Percentiles rank a stretch among this genome's conserved stretches.
These are phyloP conservation scores for Solanum tarapatanum DNA, from an alignment of 257 asterid species.

Conservation along the genomic window DNA sequence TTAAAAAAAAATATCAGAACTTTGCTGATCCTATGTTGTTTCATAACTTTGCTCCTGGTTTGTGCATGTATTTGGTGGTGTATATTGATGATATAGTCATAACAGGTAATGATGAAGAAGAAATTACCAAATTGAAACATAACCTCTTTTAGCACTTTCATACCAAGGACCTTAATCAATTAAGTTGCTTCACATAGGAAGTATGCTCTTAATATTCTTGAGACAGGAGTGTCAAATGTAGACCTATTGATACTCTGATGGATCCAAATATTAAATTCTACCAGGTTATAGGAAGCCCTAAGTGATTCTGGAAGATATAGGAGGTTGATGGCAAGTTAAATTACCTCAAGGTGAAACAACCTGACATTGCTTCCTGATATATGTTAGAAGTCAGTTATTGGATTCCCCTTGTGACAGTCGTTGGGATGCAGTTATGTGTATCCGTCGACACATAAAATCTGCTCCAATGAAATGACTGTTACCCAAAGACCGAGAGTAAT, in stretches of 20 bases:
- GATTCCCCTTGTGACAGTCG: not conserved
- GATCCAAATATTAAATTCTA: not conserved
- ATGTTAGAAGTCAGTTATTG: not conserved
- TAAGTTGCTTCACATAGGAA: not conserved
- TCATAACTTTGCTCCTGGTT: not conserved
- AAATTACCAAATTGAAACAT: not conserved
- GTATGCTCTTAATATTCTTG: not conserved
- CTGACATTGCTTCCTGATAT: not conserved
- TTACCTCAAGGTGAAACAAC: not conserved
- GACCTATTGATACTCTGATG: not conserved
- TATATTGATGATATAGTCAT: not conserved
- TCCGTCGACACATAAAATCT: not conserved
- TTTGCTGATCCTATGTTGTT: not conserved
- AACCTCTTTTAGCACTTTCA: not conserved
- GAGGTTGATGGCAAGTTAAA: not conserved
- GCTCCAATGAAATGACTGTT: not conserved
- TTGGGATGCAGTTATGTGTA: not conserved
- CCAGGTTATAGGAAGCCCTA: not conserved
- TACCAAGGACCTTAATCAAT: not conserved
- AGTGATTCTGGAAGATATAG: not conserved
- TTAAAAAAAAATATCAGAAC: not conserved
- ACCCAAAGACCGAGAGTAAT: not conserved
- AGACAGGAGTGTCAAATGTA: not conserved
- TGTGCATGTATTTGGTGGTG: not conserved
- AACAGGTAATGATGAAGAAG: not conserved